Base-by-base conservation (phyloP, 208 protist genomes). In the Endotrypanum monterogeii region DNA sequence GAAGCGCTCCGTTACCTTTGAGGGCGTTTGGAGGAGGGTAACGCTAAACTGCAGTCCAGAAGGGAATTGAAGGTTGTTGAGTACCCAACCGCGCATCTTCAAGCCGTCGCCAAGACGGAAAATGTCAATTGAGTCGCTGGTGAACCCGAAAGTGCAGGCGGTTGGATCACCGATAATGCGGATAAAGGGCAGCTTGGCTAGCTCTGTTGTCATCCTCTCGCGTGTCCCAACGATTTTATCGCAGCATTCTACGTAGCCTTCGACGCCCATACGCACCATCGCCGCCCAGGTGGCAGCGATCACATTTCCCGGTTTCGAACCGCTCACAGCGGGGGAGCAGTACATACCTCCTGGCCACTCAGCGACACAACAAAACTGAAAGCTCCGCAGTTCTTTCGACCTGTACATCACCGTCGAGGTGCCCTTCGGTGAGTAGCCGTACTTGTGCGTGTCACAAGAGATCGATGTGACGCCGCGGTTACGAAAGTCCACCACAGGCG, bases 401-500 rank as follows among this genome's bases (percentile, higher is more conserved):
- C 84, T 67, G 82, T 98, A 99, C 54, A 99, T 60, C 16, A 99
- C 70, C 0, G 99, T 98, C 8, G 97, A 99, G 35, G 95, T 98
- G 9, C 99, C 99, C 83, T 99, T 99, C 1, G 98, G 93, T 0
- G 98, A 93, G 79, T 95, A 99, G 73, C 98, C 99, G 89, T 99
- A 99, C 89, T 99, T 99, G 93, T 99, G 99, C 56, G 98, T 99
- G 87, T 99, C 99, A 67, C 90, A 95, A 12, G 98, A 99, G 54
- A 99, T 99, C 14, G 96, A 98, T 7, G 98, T 99, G 18, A 99
- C 99, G 48, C 99, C 99, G 30, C 80, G 76, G 62, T 99, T 87
- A 56, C 90, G 73, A 77, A 99, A 99, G 86, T 99, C 99, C 55
- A 99, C 98, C 1, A 92, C 48, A 44, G 93, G 95, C 54, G 85